A percentile compares a stretch with the other conserved stretches of the same genome.
Evolutionary conservation across 2,329 filamentous ascomycete genomes (phyloP).

Genomic region (Exophiala bonariae): DNA sequence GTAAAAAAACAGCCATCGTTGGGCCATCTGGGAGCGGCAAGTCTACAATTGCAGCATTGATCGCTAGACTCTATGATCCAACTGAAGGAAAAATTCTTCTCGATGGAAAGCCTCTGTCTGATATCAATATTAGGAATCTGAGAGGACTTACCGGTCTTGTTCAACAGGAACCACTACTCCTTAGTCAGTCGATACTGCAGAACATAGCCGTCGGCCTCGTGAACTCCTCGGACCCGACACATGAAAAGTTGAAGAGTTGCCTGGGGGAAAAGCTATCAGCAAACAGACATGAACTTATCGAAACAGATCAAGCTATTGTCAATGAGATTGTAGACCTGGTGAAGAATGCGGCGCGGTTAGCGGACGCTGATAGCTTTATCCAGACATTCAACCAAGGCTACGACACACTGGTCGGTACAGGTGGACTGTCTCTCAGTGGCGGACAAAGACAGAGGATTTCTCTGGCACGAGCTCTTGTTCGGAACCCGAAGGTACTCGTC

Average conservation of each 20-base stretch:
- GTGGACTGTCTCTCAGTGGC: conserved; percentile 79
- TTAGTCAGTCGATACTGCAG: conserved; percentile 54
- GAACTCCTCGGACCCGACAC: conserved; percentile 31
- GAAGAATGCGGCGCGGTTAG: conserved; percentile 48
- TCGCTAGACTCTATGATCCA: conserved; percentile 41
- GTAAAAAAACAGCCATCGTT: conserved; percentile 45
- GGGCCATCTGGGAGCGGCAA: conserved; percentile 55
- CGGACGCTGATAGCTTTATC: conserved; percentile 61
- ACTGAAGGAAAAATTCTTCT: conserved; percentile 33
- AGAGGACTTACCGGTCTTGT: conserved; percentile 42
- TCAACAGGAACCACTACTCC: conserved; percentile 53
- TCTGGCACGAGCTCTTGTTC: conserved; percentile 81
- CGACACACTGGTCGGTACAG: conserved; percentile 58
- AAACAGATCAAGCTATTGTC: conserved; percentile 29
- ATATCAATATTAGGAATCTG: conserved; percentile 37
- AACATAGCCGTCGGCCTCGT: conserved; percentile 55
- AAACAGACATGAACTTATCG: too few species aligned
- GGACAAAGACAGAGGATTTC: conserved; percentile 92
- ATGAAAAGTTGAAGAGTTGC: conserved; percentile 28
- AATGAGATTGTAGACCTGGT: conserved; percentile 55
- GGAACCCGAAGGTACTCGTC: conserved; percentile 74
- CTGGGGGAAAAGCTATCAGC: conserved; percentile 23
- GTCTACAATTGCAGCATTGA: conserved; percentile 44
- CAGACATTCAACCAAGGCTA: conserved; percentile 51
- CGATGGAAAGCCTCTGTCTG: conserved; percentile 31